Base-by-base conservation (phyloP, 331 rosid genomes). In the Phaseolus coccineus region DNA sequence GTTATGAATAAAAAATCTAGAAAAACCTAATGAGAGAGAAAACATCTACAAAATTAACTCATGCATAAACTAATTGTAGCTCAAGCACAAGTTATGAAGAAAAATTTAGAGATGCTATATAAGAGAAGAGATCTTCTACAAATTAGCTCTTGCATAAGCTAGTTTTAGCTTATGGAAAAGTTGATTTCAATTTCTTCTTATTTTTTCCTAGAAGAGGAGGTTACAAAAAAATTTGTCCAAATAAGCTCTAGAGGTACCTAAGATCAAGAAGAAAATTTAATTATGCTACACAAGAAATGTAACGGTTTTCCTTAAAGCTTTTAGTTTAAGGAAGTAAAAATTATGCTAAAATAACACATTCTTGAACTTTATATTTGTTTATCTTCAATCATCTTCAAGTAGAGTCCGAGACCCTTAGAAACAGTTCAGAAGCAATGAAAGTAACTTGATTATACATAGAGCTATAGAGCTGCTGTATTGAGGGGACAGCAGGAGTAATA, bases 301-400 rank as follows among this genome's bases (percentile, higher is more conserved):
- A 42, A 57, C 22, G 52, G 51, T 19, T 13, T 55, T 78, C 58
- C 63, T 46, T 40, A 11, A 30, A 65, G 8, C 74, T 65, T 76
- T 76, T 37, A 48, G 72, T 76, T 50, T 62, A 50, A 64, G 37
- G 56, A 51, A 51, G 44, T 9, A 27, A 77, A 39, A 52, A 3
- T 4, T 42, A 40, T 39, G 33, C 19, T 40, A 27, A 42, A 12
- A 53, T 25, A 28, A 46, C 33, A 37, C 39, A 3, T 27, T 30
- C 61, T 61, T 59, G 13, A 9, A 53, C 15, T 31, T 47, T 7
- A 2, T 9, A 69, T 47, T 71, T 28, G 44, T 74, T 74, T 5
- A 25, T 24, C 15, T 25, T 10, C 22, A 52, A 27, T 39, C 16
- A 16, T 39, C 16, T 58, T 47, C 42, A 12, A 35, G 55, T 65